Conservation (phyloP, 768 basidiomycete species). For the Macrocybe gigantea region DNA sequence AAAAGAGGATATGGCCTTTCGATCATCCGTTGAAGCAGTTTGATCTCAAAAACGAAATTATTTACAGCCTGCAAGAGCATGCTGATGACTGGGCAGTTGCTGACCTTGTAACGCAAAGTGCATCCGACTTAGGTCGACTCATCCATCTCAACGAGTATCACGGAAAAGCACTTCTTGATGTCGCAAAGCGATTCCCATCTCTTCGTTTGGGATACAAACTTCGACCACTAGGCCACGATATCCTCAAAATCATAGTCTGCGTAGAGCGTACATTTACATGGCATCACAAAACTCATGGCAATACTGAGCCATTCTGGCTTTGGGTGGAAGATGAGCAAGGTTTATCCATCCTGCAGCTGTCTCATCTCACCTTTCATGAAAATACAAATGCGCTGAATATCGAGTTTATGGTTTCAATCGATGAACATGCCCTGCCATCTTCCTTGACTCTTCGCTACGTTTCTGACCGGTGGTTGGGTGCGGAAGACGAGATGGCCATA, state of each 20-base stretch:
- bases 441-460: conserved; percentile 71
- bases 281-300: conserved; percentile 70
- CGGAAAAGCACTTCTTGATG: conserved; percentile 70
- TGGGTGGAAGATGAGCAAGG: conserved; percentile 90
- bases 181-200: conserved; percentile 82
- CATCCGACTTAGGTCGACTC: conserved; percentile 68
- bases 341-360: conserved; percentile 76
- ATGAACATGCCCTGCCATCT: conserved; percentile 49
- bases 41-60: conserved; percentile 65
- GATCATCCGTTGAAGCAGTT: conserved; percentile 88
- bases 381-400: conserved; percentile 52
- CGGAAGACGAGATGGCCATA: conserved; percentile 68
- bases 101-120: conserved; percentile 64
- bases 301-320: conserved; percentile 85
- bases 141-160: conserved; percentile 84
- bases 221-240: conserved; percentile 78
- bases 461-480: conserved; percentile 92
- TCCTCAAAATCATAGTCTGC: conserved; percentile 68
- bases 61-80: conserved; percentile 74
- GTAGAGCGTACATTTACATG: conserved; percentile 73
- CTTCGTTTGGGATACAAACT: conserved; percentile 60
- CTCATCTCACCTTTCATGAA: conserved; percentile 66
- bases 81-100: conserved; percentile 74
- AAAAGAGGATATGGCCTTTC: conserved; percentile 91
- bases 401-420: conserved; percentile 79